phyloP scores from a whole-genome alignment of 805 yeast genomes.

The Kazachstania viticola region DNA sequence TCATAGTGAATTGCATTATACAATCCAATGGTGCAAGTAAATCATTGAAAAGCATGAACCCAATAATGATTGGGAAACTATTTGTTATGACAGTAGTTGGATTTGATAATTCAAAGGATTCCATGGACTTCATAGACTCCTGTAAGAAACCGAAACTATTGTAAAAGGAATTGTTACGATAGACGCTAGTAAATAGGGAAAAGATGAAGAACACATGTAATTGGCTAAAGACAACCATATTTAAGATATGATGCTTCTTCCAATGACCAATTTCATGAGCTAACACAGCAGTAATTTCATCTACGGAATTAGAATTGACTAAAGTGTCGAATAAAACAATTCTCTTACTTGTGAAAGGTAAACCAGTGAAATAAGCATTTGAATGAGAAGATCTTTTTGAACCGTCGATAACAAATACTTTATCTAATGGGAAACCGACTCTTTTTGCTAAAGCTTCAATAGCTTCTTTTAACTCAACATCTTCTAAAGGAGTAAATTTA shows the following conservation, averaged over 20 bases:
- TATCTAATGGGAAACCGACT: slow-evolving; percentile 76
- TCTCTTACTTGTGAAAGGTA: slow-evolving; percentile 88
- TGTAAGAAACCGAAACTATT: slow-evolving; percentile 60
- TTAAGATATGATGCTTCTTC: slow-evolving; percentile 82
- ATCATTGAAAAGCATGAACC: slow-evolving; percentile 70
- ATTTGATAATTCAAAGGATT: slow-evolving; percentile 1
- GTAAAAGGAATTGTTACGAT: slow-evolving; percentile 69
- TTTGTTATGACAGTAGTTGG: slow-evolving; percentile 19
- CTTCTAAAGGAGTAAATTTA: slow-evolving; percentile 79
- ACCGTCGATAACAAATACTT: slow-evolving; percentile 88
- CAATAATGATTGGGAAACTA: slow-evolving; percentile 65
- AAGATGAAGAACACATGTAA: slow-evolving; percentile 53
- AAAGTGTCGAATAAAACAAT: slow-evolving; percentile 90
- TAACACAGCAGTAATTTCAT: slow-evolving; percentile 83
- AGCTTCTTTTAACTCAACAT: slow-evolving; percentile 73
- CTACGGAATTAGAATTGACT: slow-evolving; percentile 62
- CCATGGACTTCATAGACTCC: slow-evolving; percentile 2
- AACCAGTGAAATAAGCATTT: slow-evolving; percentile 90
- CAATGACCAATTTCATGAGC: slow-evolving; percentile 99
- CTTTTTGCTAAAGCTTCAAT: slow-evolving; percentile 69
- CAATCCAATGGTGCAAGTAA: slow-evolving; percentile 70
- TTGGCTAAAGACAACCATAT: slow-evolving; percentile 56
- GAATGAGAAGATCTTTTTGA: slow-evolving; percentile 94
- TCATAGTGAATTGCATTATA: slow-evolving; percentile 51
- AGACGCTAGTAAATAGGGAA: slow-evolving; percentile 66